Conservation (phyloP, 805 yeast genomes). For the Schwanniomyces vanrijiae region DNA sequence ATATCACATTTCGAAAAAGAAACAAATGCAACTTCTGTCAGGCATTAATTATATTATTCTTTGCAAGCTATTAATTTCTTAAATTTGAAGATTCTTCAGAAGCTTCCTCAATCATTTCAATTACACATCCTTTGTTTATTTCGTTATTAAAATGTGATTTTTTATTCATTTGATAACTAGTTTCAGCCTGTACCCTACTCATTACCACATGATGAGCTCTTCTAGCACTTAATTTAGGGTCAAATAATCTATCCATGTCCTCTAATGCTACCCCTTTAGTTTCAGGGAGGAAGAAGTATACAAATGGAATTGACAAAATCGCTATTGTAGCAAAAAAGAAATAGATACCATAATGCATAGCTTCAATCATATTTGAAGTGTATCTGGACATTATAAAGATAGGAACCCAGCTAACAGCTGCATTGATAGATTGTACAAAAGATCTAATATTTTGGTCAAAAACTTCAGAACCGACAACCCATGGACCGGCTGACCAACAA, state of each 20-base stretch:
- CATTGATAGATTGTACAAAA: slow-evolving; percentile 40
- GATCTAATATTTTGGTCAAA: slow-evolving; percentile 41
- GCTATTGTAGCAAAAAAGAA: slow-evolving; percentile 37
- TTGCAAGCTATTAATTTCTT: too few relatives aligned
- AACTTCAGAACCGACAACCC: slow-evolving; percentile 39
- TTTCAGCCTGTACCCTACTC: slow-evolving; percentile 10
- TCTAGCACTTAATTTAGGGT: slow-evolving; percentile 19
- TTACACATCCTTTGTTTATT: slow-evolving; percentile 14
- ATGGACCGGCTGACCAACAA: slow-evolving; percentile 44
- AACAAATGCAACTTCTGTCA: too few relatives aligned
- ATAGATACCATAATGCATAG: slow-evolving; percentile 37
- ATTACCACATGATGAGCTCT: slow-evolving; percentile 21
- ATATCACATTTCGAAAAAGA: too few relatives aligned
- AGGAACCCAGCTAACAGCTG: slow-evolving; percentile 41
- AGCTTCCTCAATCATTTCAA: slow-evolving; percentile 16
- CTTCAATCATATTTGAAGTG: slow-evolving; percentile 33
- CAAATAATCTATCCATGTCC: slow-evolving; percentile 25
- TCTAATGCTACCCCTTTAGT: slow-evolving; percentile 34
- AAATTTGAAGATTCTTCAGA: background rate
- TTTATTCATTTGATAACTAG: slow-evolving; percentile 11
- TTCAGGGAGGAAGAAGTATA: slow-evolving; percentile 37
- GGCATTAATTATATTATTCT: too few relatives aligned
- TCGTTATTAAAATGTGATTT: slow-evolving; percentile 18
- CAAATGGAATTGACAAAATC: slow-evolving; percentile 32
- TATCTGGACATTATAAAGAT: slow-evolving; percentile 36